phyloP scores from a whole-genome alignment of 768 basidiomycete genomes.

The Boletus tomentosulus region DNA sequence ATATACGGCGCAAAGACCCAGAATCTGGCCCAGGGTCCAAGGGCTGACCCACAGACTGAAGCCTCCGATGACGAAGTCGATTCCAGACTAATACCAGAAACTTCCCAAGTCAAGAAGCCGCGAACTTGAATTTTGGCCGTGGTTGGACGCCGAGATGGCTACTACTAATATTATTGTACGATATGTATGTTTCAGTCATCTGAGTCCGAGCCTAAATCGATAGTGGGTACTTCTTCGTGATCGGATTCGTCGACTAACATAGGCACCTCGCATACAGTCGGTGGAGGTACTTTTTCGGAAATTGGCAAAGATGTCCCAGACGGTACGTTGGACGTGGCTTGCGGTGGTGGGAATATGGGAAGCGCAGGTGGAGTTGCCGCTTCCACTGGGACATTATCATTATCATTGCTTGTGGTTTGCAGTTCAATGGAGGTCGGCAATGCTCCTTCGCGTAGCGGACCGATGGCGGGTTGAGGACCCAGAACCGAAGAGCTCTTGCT shows the following conservation, averaged over 20 bases:
- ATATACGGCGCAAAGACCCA: conserved; percentile 15
- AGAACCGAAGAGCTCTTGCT: neutral
- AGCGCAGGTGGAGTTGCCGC: neutral
- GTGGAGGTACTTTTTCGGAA: conserved; percentile 4
- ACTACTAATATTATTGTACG: neutral
- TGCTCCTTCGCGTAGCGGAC: neutral
- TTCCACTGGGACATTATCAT: neutral
- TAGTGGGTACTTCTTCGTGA: conserved; percentile 72
- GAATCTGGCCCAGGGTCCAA: conserved; percentile 20
- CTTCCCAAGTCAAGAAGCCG: conserved; percentile 8
- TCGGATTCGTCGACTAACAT: conserved; percentile 44
- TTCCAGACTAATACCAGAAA: neutral
- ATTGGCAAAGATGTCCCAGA: neutral
- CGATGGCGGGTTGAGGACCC: neutral
- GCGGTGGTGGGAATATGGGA: neutral
- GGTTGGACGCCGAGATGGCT: too few relatives aligned
- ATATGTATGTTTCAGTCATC: conserved; percentile 35
- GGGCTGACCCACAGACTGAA: conserved; percentile 7
- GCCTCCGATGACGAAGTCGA: conserved; percentile 37
- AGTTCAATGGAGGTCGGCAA: neutral
- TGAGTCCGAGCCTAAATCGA: conserved; percentile 78
- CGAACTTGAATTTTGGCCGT: conserved; percentile 7
- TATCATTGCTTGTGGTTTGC: neutral
- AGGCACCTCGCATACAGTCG: neutral
- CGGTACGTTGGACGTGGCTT: neutral